Evolutionary conservation across 371 early-diverging fungal genomes (phyloP), one percentile per base, ranked within the genome.

Genomic region (Syncephalastrum racemosum): DNA sequence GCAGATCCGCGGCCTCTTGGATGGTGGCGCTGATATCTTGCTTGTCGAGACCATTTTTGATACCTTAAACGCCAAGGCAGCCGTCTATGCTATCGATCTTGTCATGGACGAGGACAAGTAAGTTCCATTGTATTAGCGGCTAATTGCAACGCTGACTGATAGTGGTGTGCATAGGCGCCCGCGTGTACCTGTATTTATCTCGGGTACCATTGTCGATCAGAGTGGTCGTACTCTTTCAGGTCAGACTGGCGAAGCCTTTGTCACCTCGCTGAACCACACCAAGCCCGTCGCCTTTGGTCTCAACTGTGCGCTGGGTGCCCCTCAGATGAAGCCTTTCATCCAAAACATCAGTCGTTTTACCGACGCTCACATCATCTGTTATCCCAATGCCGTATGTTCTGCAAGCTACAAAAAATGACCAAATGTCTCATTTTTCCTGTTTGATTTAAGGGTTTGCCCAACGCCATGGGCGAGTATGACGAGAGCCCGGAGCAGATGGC

Each of bases 131-230:
- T n/a, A n/a, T n/a, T n/a, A n/a, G n/a, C n/a, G n/a, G n/a, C n/a
- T n/a, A n/a, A n/a, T n/a, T n/a, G n/a, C n/a, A n/a, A n/a, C n/a
- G n/a, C n/a, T n/a, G 36, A 8, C 36, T 31, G 0, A 27, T 43
- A n/a, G 5, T 6, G 13, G n/a, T 19, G 27, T 40, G 18, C 19
- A 44, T 56, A 78, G 83, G 4, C 93, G 91, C 58, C 85, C 86
- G 62, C 73, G 79, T 45, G 81, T 84, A 0, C 96, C 96, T 7
- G 75, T 96, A 40, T 84, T 96, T 60, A 81, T 96, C n/a, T 95
- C 95, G 13, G 96, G 96, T 45, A 96, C 96, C n/a, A 96, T 96
- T 75, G 95, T 95, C 25, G 96, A 96, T 79, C 90, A 92, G 74
- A 90, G 91, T 55, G 96, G 97, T 44, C 88, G 96, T 66, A 96